Base-by-base conservation (phyloP, 257 asterid genomes). In the Scutellaria baicalensis region DNA sequence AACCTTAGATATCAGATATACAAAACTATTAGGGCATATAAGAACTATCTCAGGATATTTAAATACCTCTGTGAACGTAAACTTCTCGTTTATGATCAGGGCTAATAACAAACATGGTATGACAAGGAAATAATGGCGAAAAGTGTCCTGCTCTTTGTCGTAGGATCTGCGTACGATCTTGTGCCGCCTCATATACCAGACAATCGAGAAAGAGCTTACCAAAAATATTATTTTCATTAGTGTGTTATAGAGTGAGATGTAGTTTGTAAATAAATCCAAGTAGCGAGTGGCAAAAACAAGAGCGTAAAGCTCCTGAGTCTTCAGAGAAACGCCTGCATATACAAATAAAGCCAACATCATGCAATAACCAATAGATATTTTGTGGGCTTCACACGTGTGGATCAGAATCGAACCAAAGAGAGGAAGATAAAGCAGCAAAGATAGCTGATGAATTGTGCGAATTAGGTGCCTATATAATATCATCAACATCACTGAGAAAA, bases 111-210 rank as follows among this genome's bases (percentile, higher is more conserved):
- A 77, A 78, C 97, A 88, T 1, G 97, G 95, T 36, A 86, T 13
- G 50, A 88, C 49, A 55, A 91, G 95, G 78, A 87, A 79, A 72
- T 77, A 68, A 78, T 91, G 97, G 76, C 96, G 96, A 72, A 91
- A 88, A 35, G 96, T 88, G 74, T 91, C 97, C 72, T 91, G 96
- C 35, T 91, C 97, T 76, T 75, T 91, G 77, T 91, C 96, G 52
- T 91, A 91, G 69, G 97, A 88, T 74, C 97, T 87, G 48, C 94
- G 88, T 5, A 91, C 97, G 40, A 88, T 74, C 85, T 89, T 91
- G 85, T 91, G 97, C 70, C 66, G 88, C 81, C 93, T 88, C 40
- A 91, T 88, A 75, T 91, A 91, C 97, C 96, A 91, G 59, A 91
- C 96, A 54, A 91, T 89, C 6, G 96, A 89, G 83, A 88, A 89